Conservation (phyloP, 768 basidiomycete species). For the Tubosaeta sp. region DNA sequence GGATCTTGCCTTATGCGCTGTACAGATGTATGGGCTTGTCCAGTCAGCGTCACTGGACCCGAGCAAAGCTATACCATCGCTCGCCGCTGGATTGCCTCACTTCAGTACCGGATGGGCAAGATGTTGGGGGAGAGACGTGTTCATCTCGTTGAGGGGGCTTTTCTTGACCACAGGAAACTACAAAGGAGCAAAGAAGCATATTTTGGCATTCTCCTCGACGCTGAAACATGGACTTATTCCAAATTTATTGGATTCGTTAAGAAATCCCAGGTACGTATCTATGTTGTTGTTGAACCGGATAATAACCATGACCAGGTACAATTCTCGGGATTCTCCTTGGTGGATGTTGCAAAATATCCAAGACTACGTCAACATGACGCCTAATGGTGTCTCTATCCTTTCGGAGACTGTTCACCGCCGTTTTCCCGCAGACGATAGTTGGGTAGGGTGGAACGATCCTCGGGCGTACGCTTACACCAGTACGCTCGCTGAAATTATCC, state of each 20-base stretch:
- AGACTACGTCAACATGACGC: conserved; percentile 81
- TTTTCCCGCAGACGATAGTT: conserved; percentile 91
- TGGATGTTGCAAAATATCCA: conserved; percentile 99
- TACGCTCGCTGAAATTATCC: conserved; percentile 90
- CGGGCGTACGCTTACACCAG: conserved; percentile 77
- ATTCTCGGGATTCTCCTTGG: conserved; percentile 98
- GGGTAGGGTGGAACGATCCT: conserved; percentile 88
- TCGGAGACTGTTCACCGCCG: conserved; percentile 83
- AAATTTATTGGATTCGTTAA: conserved; percentile 87
- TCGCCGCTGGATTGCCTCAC: conserved; percentile 95
- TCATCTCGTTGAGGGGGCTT: conserved; percentile 89
- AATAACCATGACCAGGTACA: conserved; percentile 52
- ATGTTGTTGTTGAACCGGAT: not conserved
- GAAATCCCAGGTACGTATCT: conserved; percentile 62
- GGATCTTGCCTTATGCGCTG: conserved; percentile 76
- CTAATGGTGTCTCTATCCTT: conserved; percentile 78
- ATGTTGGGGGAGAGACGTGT: conserved; percentile 94
- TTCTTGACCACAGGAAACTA: conserved; percentile 93
- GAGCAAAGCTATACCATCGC: conserved; percentile 60
- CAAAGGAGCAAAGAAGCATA: conserved; percentile 81
- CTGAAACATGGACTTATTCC: conserved; percentile 96
- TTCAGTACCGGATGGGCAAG: conserved; percentile 92
- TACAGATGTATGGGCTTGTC: conserved; percentile 90
- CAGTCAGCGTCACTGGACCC: conserved; percentile 88
- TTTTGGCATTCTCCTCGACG: conserved; percentile 88